These are phyloP conservation scores for Mariannaea sp. DNA, from an alignment of 2,329 filamentous ascomycete genomes.

Conservation along the genomic window DNA sequence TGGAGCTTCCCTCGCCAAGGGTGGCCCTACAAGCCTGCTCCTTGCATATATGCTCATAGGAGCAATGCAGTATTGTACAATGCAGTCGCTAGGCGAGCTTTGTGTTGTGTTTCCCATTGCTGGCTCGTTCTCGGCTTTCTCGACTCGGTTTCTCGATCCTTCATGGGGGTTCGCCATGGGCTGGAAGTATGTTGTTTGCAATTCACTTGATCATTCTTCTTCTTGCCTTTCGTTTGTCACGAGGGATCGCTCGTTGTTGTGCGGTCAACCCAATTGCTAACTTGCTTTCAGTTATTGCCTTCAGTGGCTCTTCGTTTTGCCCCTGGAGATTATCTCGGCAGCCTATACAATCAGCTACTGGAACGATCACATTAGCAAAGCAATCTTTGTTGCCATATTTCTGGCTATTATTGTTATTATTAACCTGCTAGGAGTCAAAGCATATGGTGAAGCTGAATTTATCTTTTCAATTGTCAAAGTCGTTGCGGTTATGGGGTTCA, in stretches of 20 bases:
- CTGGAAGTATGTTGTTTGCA: conserved; percentile 96
- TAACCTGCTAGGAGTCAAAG: conserved; percentile 85
- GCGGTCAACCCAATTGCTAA: no score
- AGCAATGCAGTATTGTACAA: conserved; percentile 86
- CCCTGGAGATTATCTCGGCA: conserved; percentile 84
- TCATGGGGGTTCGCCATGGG: conserved; percentile 47
- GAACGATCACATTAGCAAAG: conserved; percentile 65
- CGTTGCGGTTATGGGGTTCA: conserved; percentile 82
- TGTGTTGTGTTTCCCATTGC: conserved; percentile 88
- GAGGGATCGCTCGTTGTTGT: no score
- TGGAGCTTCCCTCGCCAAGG: conserved; percentile 68
- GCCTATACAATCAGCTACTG: conserved; percentile 84
- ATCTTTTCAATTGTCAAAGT: conserved; percentile 86
- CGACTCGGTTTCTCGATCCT: conserved; percentile 90
- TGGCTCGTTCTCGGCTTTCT: conserved; percentile 89
- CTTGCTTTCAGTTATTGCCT: conserved; percentile 70
- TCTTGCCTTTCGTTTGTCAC: background rate
- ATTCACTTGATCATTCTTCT: conserved; percentile 54
- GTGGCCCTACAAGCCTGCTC: conserved; percentile 77
- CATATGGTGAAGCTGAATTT: conserved; percentile 89
- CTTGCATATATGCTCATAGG: conserved; percentile 79
- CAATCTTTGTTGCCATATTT: conserved; percentile 83
- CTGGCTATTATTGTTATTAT: conserved; percentile 75
- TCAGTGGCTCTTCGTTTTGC: conserved; percentile 83
- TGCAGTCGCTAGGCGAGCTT: conserved; percentile 89